Evolutionary conservation across 805 yeast species (phyloP).

Genomic region (Candida saitoana): DNA sequence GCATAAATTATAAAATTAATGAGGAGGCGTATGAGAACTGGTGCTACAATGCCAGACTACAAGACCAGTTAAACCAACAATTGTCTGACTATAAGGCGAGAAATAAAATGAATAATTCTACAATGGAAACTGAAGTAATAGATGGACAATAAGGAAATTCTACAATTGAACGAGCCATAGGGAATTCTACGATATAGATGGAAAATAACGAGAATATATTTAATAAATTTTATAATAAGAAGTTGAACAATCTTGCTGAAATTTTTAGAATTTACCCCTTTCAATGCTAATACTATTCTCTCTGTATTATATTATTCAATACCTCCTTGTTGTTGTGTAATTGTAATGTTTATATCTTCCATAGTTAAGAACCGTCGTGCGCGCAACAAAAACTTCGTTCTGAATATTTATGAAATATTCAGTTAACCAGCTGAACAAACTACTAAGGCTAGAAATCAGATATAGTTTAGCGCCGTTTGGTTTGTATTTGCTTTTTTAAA

Average conservation of each 20-base stretch:
- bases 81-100: constrained; percentile 23
- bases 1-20: constrained; percentile 50
- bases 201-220: too few relatives aligned
- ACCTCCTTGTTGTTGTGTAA: background rate
- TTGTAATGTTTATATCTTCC: too few relatives aligned
- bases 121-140: too few relatives aligned
- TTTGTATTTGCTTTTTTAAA: background rate
- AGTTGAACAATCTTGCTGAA: too few relatives aligned
- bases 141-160: too few relatives aligned
- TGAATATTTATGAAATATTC: background rate
- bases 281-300: too few relatives aligned
- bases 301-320: too few relatives aligned
- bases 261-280: too few relatives aligned
- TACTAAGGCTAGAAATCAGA: background rate
- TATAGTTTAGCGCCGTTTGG: background rate
- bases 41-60: constrained; percentile 40
- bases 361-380: background rate
- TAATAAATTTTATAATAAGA: too few relatives aligned
- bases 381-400: background rate
- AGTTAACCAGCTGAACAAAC: background rate
- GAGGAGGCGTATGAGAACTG: constrained; percentile 39
- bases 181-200: too few relatives aligned
- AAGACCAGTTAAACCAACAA: constrained; percentile 43
- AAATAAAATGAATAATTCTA: too few relatives aligned
- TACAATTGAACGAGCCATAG: too few relatives aligned